phyloP scores from a whole-genome alignment of 306 rosid genomes.

The Styphnolobium japonicum region DNA sequence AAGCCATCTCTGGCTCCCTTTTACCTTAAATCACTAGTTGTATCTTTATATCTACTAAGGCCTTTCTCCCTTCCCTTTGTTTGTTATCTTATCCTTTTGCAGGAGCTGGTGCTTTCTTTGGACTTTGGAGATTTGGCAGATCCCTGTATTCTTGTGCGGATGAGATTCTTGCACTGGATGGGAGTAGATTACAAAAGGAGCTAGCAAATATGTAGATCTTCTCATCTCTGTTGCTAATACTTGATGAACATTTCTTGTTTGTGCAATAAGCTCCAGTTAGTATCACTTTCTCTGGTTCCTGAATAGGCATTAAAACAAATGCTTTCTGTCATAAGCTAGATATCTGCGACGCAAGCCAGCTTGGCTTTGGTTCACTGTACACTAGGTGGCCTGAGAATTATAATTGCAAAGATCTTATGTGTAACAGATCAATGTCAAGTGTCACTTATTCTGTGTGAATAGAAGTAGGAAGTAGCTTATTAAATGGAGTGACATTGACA shows the following conservation, averaged over 20 bases:
- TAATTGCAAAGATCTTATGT: neutral
- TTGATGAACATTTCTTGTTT: conserved; percentile 12
- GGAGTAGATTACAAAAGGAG: conserved; percentile 74
- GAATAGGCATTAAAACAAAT: neutral
- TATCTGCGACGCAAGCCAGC: neutral
- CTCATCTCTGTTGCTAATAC: conserved; percentile 14
- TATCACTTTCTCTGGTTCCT: neutral
- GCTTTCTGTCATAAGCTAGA: neutral
- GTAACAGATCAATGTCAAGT: conserved; percentile 1
- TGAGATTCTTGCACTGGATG: conserved; percentile 65
- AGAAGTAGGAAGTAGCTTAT: neutral
- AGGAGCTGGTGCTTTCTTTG: conserved; percentile 57
- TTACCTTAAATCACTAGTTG: neutral
- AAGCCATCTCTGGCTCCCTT: conserved; percentile 13
- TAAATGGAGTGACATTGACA: neutral
- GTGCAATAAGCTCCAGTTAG: conserved; percentile 8
- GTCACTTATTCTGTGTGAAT: neutral
- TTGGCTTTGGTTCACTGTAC: conserved; percentile 1
- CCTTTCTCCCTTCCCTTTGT: neutral
- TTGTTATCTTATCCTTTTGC: conserved; percentile 33
- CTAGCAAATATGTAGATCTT: conserved; percentile 68
- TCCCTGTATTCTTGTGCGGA: conserved; percentile 47
- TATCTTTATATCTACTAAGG: conserved; percentile 2
- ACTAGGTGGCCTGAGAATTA: neutral
- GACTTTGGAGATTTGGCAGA: conserved; percentile 44